phyloP scores from a whole-genome alignment of 257 asterid species.

The Ballota nigra region DNA sequence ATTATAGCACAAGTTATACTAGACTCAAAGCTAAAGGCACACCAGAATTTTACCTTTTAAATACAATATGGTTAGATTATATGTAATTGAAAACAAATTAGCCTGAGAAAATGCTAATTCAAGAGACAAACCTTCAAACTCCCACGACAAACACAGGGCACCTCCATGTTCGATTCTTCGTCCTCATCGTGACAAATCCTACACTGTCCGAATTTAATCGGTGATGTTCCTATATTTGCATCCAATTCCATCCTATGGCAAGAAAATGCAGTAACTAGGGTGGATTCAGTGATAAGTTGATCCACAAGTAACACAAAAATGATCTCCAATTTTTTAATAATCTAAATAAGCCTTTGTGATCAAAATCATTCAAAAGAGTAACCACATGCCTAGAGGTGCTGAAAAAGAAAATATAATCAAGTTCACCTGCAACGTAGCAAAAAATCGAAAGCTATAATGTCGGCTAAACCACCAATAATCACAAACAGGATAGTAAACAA shows the following conservation, averaged over 20 bases:
- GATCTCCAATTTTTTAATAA: constrained; percentile 39
- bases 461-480: background rate
- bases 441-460: background rate
- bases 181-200: constrained; percentile 92
- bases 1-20: background rate
- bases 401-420: constrained; percentile 12
- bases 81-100: background rate
- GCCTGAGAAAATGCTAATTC: background rate
- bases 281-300: constrained; percentile 49
- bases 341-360: constrained; percentile 17
- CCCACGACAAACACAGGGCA: constrained; percentile 86
- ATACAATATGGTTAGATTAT: background rate
- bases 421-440: constrained; percentile 23
- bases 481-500: background rate
- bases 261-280: constrained; percentile 43
- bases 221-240: constrained; percentile 34
- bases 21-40: background rate
- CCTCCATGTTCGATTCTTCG: constrained; percentile 75
- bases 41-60: background rate
- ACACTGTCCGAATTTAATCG: constrained; percentile 56
- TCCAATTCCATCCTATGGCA: constrained; percentile 48
- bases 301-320: constrained; percentile 49
- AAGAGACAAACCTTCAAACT: constrained; percentile 65
- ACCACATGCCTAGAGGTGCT: constrained; percentile 23
- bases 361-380: constrained; percentile 18